Evolutionary conservation across 768 basidiomycete species (phyloP).

Genomic region (Podaxis sp.): DNA sequence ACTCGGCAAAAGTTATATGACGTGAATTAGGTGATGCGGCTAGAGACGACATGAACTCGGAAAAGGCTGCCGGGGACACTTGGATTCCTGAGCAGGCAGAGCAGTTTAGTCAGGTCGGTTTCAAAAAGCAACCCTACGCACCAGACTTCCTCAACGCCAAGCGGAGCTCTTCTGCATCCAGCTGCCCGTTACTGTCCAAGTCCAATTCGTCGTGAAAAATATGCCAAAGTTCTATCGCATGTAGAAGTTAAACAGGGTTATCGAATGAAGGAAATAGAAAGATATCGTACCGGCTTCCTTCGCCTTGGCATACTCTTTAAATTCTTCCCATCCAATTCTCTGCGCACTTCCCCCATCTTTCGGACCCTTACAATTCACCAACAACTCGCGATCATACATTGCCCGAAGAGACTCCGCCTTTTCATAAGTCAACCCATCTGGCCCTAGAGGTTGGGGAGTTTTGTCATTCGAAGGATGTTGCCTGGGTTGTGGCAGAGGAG

Average conservation of each 20-base stretch:
- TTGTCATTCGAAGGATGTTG: conserved; percentile 6
- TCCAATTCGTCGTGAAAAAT: conserved; percentile 91
- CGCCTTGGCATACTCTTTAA: conserved; percentile 68
- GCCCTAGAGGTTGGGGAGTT: background rate
- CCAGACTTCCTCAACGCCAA: conserved; percentile 63
- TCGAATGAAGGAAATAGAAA: conserved; percentile 1
- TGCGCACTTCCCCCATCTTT: conserved; percentile 33
- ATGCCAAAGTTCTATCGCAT: conserved; percentile 72
- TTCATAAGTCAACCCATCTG: conserved; percentile 45
- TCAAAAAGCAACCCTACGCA: conserved; percentile 22
- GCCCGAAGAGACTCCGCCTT: conserved; percentile 59
- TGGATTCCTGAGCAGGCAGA: conserved; percentile 52
- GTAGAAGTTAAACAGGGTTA: conserved; percentile 13
- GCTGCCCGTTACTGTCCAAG: conserved; percentile 79
- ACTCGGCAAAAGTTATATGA: conserved; percentile 75
- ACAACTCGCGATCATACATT: conserved; percentile 76
- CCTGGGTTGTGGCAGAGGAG: conserved; percentile 21
- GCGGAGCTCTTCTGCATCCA: conserved; percentile 52
- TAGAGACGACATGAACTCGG: conserved; percentile 78
- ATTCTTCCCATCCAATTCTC: conserved; percentile 65
- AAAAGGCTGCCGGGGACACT: conserved; percentile 61
- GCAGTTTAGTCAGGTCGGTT: background rate
- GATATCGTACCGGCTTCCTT: conserved; percentile 72
- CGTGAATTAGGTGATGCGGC: conserved; percentile 68
- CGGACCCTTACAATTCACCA: conserved; percentile 47